Base-by-base conservation (phyloP, 1,284 basidiomycete genomes). In the Ganoderma lucidum region DNA sequence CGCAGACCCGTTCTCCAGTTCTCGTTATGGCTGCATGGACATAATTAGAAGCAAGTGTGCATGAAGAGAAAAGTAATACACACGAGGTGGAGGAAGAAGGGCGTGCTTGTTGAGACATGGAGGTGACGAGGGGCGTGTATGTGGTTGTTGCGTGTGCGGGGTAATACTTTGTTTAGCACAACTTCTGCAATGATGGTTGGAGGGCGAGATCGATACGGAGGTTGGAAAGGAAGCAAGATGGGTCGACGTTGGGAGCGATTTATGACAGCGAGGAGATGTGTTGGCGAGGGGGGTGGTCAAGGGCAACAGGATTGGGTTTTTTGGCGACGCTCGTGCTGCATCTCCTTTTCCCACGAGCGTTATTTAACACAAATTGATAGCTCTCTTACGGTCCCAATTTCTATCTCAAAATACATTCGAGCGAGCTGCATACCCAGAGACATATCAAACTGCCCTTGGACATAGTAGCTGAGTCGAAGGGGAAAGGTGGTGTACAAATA, bases 1-100 rank as follows among this genome's bases (percentile, higher is more conserved):
- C 91, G 90, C 70, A 98, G 91, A 74, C 90, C 85, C 63, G 86
- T 78, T 83, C 92, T 96, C 94, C 94, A 96, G 75, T 79, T 75
- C 72, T 81, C 79, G 72, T 73, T 75, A 69, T 74, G 75, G 60
- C 74, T 77, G 48, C 35, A 65, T 62, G 30, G 66, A 48, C 41
- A 28, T 15, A 1, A 45, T 62, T 30, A 64, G 44, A 30, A 37
- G 59, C 23, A 53, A 10, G 32, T 42, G 14, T 9, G 17, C 17
- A 42, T 35, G 61, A 63, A 12, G 30, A 64, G 35, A 45, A 64
- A 41, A 6, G 10, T n/a, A 17, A 62, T n/a, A 78, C 83, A 65
- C 42, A 85, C 83, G 82, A 78, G 69, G 79, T 82, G 42, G 83
- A 84, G 67, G 79, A 83, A 71, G 83, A 84, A 70, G 83, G 81